A percentile compares a stretch with the other conserved stretches of the same genome.
phyloP scores from a whole-genome alignment of 1,139 yeast genomes.

The Diutina scorzettiae region DNA sequence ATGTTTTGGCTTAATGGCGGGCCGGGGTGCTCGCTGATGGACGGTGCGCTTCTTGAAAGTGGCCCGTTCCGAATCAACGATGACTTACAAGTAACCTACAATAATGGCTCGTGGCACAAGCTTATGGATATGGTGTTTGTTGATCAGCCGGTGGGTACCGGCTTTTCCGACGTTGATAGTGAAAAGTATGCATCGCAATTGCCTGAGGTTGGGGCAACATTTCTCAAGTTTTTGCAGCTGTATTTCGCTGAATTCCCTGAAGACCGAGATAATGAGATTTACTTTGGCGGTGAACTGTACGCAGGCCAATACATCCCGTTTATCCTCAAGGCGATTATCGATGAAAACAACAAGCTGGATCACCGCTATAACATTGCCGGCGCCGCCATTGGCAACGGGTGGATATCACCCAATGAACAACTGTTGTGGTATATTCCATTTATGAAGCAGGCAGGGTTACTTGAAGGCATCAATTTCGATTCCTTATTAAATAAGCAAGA shows the following conservation, averaged over 20 bases:
- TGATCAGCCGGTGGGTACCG: conserved; percentile 95
- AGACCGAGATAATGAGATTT: conserved; percentile 50
- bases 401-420: conserved; percentile 88
- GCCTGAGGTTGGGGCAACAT: conserved; percentile 44
- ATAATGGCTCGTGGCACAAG: conserved; percentile 79
- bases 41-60: conserved; percentile 86
- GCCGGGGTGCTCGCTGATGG: conserved; percentile 97
- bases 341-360: conserved; percentile 23
- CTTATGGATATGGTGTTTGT: conserved; percentile 70
- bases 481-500: conserved; percentile 41
- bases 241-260: conserved; percentile 70
- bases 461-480: conserved; percentile 27
- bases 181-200: conserved; percentile 45
- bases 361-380: conserved; percentile 43
- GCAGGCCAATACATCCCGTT: conserved; percentile 97
- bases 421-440: conserved; percentile 74
- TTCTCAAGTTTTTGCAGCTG: conserved; percentile 50
- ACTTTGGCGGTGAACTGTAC: conserved; percentile 88
- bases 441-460: conserved; percentile 45
- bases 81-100: conserved; percentile 34
- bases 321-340: conserved; percentile 53
- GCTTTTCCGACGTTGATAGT: conserved; percentile 53
- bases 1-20: conserved; percentile 93
- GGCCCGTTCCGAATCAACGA: conserved; percentile 71
- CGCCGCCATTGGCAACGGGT: conserved; percentile 84